Conservation (phyloP, 495 filamentous ascomycete species). For the Podospora conica region DNA sequence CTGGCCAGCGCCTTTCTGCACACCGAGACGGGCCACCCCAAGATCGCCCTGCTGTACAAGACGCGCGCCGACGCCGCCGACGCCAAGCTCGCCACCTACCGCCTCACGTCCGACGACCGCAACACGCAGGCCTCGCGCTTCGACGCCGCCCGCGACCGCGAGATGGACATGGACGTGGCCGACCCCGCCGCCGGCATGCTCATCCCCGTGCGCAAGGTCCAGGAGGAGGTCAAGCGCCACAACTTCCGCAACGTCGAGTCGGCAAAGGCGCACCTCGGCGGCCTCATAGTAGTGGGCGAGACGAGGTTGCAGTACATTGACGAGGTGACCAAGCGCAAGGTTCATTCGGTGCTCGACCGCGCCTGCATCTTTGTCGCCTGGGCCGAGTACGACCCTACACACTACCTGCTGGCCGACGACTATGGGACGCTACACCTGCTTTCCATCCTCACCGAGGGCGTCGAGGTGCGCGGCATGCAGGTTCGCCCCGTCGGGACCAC, state of each 20-base stretch:
- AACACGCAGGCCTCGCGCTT: slow-evolving; percentile 40
- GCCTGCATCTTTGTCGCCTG: slow-evolving; percentile 81
- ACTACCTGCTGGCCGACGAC: slow-evolving; percentile 85
- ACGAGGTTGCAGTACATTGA: slow-evolving; percentile 78
- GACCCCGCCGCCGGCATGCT: slow-evolving; percentile 72
- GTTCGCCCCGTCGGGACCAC: slow-evolving; percentile 65
- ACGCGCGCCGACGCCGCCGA: slow-evolving; percentile 58
- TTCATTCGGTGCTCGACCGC: slow-evolving; percentile 57
- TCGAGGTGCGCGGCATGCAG: slow-evolving; percentile 43
- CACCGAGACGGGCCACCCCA: slow-evolving; percentile 63
- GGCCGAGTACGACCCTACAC: slow-evolving; percentile 70
- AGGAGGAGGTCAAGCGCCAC: slow-evolving; percentile 46
- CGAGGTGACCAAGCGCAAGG: slow-evolving; percentile 57
- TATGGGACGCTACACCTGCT: slow-evolving; percentile 77
- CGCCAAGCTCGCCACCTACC: slow-evolving; percentile 55
- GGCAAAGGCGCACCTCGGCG: slow-evolving; percentile 50
- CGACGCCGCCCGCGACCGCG: slow-evolving; percentile 40
- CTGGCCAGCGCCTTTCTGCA: slow-evolving; percentile 76
- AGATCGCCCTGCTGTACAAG: slow-evolving; percentile 78
- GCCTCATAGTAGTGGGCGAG: slow-evolving; percentile 79
- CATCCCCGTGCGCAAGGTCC: slow-evolving; percentile 66
- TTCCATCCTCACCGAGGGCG: slow-evolving; percentile 59
- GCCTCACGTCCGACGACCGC: slow-evolving; percentile 47
- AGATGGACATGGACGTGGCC: slow-evolving; percentile 51
- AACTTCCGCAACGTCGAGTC: slow-evolving; percentile 43